Evolutionary conservation across 768 basidiomycete species (phyloP).

Genomic region (Auriscalpium microsporum): DNA sequence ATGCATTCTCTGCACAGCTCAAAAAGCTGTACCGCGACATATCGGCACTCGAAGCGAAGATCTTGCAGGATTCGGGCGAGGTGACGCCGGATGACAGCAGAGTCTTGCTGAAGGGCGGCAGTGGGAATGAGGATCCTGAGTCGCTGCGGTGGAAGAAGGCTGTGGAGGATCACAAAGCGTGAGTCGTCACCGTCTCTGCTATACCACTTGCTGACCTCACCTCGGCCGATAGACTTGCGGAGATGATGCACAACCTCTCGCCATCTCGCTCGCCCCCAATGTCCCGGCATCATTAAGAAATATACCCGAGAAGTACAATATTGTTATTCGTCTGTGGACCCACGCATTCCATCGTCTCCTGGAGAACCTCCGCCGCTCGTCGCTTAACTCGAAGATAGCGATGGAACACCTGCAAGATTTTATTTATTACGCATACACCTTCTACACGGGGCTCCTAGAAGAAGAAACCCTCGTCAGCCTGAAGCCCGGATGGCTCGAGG

Average conservation of each 20-base stretch:
- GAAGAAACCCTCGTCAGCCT: conserved; percentile 64
- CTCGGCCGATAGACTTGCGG: conserved; percentile 61
- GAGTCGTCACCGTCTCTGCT: conserved; percentile 19
- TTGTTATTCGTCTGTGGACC: conserved; percentile 89
- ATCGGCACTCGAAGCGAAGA: conserved; percentile 66
- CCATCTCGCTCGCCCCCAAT: conserved; percentile 75
- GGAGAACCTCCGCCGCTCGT: conserved; percentile 81
- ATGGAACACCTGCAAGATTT: conserved; percentile 92
- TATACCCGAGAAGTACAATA: conserved; percentile 92
- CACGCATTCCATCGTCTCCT: conserved; percentile 85
- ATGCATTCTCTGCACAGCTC: conserved; percentile 64
- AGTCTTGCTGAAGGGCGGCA: conserved; percentile 25
- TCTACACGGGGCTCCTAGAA: conserved; percentile 86
- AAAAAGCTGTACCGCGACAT: conserved; percentile 82
- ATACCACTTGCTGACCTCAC: conserved; percentile 1
- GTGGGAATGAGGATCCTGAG: conserved; percentile 52
- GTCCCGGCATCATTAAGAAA: conserved; percentile 84
- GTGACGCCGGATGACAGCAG: conserved; percentile 39
- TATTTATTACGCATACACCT: conserved; percentile 90
- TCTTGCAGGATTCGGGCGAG: conserved; percentile 53
- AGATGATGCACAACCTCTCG: conserved; percentile 83
- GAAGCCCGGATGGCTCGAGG: conserved; percentile 87
- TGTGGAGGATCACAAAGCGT: conserved; percentile 80
- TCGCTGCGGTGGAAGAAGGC: conserved; percentile 70
- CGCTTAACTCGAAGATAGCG: conserved; percentile 58